Evolutionary conservation across 1,284 basidiomycete species (phyloP).

Genomic region (Puccinia brachypodii): DNA sequence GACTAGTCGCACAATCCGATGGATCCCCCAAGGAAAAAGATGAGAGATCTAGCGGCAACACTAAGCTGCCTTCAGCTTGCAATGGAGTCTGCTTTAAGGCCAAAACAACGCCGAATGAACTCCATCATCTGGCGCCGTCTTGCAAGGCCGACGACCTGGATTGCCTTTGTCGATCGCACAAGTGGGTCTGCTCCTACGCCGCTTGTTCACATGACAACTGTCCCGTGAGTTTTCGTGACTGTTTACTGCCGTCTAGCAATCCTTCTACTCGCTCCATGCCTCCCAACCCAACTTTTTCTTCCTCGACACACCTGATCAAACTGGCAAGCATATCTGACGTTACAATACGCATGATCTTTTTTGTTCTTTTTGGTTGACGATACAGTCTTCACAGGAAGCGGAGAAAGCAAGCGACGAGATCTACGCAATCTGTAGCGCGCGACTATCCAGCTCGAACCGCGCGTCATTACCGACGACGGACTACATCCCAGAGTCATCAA

Average conservation of each 20-base stretch:
- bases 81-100: constrained; percentile 12
- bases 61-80: background rate
- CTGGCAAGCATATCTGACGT: too few species aligned
- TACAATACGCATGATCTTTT: too few species aligned
- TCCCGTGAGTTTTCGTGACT: constrained; percentile 25
- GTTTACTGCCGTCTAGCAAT: too few species aligned
- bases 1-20: background rate
- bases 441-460: constrained; percentile 15
- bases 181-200: constrained; percentile 29
- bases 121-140: constrained; percentile 30
- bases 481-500: constrained; percentile 16
- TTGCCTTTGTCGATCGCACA: constrained; percentile 38
- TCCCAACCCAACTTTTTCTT: too few species aligned
- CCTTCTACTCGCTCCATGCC: too few species aligned
- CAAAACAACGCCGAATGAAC: constrained; percentile 14
- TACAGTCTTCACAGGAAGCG: constrained; percentile 9
- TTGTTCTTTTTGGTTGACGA: too few species aligned
- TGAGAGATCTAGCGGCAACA: background rate
- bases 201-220: constrained; percentile 28
- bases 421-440: constrained; percentile 26
- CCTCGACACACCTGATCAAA: too few species aligned
- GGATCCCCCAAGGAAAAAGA: background rate
- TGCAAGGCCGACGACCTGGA: constrained; percentile 23
- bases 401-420: constrained; percentile 33
- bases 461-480: constrained; percentile 14